phyloP scores from a whole-genome alignment of 352 stramenopile genomes.

The Globisporangium heterothallicum region DNA sequence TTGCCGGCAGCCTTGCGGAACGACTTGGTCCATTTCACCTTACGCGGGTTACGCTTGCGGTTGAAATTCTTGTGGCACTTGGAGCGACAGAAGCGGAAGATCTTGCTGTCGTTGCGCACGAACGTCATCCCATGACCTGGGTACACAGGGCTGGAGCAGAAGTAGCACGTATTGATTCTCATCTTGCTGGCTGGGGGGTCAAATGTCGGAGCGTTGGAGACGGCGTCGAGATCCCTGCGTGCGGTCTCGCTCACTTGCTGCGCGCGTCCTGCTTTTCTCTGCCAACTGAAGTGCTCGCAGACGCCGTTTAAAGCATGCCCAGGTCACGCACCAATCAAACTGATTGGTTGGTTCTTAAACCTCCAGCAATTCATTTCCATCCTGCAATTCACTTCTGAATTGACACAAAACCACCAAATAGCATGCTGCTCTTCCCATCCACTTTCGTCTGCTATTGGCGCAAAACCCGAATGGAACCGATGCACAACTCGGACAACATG shows the following conservation, averaged over 20 bases:
- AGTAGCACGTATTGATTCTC: conserved; percentile 99
- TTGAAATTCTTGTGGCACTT: conserved; percentile 99
- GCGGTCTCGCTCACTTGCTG: conserved; percentile 1
- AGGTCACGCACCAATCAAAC: conserved; percentile 7
- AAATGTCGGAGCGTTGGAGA: too few relatives aligned
- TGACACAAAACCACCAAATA: neutral
- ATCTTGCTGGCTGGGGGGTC: conserved; percentile 58
- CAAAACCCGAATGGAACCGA: neutral
- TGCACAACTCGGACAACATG: too few relatives aligned
- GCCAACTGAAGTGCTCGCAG: conserved; percentile 6
- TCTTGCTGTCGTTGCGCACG: conserved; percentile 99
- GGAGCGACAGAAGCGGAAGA: conserved; percentile 99
- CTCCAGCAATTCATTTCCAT: conserved; percentile 6
- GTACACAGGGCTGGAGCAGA: conserved; percentile 99
- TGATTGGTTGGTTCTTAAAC: conserved; percentile 9
- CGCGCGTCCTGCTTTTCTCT: neutral
- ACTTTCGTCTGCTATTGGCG: neutral
- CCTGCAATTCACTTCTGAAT: conserved; percentile 5
- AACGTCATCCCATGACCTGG: conserved; percentile 99
- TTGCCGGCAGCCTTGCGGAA: conserved; percentile 98
- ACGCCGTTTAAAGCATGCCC: conserved; percentile 3
- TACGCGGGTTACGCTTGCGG: conserved; percentile 99
- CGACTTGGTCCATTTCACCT: conserved; percentile 99
- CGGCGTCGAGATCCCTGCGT: neutral
- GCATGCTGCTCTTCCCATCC: neutral